Percentiles rank a stretch among this genome's conserved stretches.
Conservation (phyloP, 176 grass and related monocot species). For the Alloteropsis semialata region DNA sequence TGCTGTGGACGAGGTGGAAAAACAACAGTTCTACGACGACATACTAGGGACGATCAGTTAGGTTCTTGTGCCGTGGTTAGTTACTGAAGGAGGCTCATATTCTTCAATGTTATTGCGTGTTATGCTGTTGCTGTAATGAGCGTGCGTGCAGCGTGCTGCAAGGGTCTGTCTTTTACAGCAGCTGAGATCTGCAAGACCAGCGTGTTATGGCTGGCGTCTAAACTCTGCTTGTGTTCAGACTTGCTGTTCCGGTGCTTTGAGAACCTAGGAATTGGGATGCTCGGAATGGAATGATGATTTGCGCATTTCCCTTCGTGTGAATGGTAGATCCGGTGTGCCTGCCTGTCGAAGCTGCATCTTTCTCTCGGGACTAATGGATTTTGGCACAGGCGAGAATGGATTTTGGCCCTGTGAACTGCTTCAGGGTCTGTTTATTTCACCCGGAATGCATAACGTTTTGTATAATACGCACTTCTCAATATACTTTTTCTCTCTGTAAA, state of each 20-base stretch:
- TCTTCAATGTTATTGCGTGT: neutral
- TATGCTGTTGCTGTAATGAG: neutral
- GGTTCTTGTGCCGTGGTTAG: neutral
- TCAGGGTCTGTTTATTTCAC: no score
- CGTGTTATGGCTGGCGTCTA: no score
- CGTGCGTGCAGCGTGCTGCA: neutral
- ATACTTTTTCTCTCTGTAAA: no score
- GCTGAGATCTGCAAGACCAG: neutral
- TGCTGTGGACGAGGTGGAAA: slow-evolving; percentile 73
- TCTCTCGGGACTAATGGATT: neutral
- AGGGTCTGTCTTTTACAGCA: neutral
- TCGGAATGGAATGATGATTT: neutral
- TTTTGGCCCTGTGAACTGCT: neutral
- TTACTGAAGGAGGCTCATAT: neutral
- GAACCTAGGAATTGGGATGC: neutral
- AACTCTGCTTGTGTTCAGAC: neutral
- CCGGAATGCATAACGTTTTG: no score
- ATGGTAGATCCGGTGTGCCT: neutral
- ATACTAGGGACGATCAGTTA: slow-evolving; percentile 35
- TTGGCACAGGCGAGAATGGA: neutral
- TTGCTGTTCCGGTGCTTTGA: neutral
- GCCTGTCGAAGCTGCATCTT: neutral
- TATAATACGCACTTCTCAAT: no score
- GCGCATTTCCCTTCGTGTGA: neutral
- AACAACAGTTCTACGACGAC: slow-evolving; percentile 37